Evolutionary conservation across 768 basidiomycete genomes (phyloP).

Genomic region (Hygrophorus pudorinus): DNA sequence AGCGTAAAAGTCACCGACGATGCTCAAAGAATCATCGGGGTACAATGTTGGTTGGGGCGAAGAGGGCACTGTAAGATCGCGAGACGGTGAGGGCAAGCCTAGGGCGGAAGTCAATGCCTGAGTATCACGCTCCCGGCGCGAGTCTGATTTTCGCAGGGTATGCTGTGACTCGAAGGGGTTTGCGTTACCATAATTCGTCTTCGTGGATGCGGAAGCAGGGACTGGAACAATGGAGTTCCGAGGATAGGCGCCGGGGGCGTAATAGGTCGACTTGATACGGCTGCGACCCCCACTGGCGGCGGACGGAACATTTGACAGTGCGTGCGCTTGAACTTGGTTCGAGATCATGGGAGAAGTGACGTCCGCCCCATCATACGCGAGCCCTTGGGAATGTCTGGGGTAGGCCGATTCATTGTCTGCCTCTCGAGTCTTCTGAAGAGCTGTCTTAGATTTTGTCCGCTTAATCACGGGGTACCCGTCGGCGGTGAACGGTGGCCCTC

Average conservation of each 20-base stretch:
- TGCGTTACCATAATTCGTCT: slow-evolving; percentile 16
- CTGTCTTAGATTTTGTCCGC: slow-evolving; percentile 23
- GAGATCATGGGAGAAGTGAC: slow-evolving; percentile 28
- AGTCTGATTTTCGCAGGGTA: slow-evolving; percentile 30
- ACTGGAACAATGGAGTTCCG: slow-evolving; percentile 39
- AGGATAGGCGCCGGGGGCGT: slow-evolving; percentile 42
- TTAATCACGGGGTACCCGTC: slow-evolving; percentile 30
- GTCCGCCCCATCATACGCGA: slow-evolving; percentile 49
- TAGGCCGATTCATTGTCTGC: background rate
- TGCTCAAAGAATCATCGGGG: slow-evolving; percentile 65
- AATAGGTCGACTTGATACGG: slow-evolving; percentile 62
- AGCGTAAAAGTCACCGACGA: slow-evolving; percentile 27
- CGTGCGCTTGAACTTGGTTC: slow-evolving; percentile 11
- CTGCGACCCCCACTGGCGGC: slow-evolving; percentile 39
- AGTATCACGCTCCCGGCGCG: slow-evolving; percentile 32
- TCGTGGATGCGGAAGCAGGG: slow-evolving; percentile 13
- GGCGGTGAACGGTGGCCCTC: slow-evolving; percentile 25
- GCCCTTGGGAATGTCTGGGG: slow-evolving; percentile 24
- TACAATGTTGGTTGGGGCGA: slow-evolving; percentile 57
- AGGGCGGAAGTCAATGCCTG: slow-evolving; percentile 27
- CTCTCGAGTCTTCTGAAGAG: slow-evolving; percentile 14
- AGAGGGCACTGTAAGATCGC: slow-evolving; percentile 21
- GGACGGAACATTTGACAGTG: slow-evolving; percentile 18
- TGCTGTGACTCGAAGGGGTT: slow-evolving; percentile 26
- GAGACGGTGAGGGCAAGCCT: slow-evolving; percentile 28